Conservation (phyloP, 2,329 filamentous ascomycete genomes). For the Colletotrichum viniferum region DNA sequence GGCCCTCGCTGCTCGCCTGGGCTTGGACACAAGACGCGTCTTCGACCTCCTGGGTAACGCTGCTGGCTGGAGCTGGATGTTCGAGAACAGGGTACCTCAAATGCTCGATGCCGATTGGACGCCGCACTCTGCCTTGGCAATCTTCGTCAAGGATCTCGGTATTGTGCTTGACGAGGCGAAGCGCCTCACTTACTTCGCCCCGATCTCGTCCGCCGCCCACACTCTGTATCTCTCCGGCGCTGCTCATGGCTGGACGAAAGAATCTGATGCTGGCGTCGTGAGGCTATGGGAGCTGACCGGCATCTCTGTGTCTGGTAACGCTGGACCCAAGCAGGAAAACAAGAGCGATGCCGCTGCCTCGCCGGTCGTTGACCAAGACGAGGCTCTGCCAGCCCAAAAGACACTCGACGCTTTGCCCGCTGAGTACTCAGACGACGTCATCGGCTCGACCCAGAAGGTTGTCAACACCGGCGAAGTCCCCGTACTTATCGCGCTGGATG, state of each 20-base stretch:
- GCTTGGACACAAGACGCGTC: constrained; percentile 53
- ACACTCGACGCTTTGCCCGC: constrained; percentile 27
- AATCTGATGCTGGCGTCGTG: constrained; percentile 38
- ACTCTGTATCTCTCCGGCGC: constrained; percentile 36
- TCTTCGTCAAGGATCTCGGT: constrained; percentile 39
- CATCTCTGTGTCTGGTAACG: constrained; percentile 24
- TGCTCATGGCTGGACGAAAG: constrained; percentile 32
- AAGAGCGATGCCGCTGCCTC: neutral
- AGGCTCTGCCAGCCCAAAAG: constrained; percentile 22
- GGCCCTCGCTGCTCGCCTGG: constrained; percentile 57
- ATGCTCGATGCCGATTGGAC: constrained; percentile 40
- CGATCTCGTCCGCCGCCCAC: constrained; percentile 33
- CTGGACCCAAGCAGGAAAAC: neutral
- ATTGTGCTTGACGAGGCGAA: constrained; percentile 35
- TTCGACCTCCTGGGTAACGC: constrained; percentile 49
- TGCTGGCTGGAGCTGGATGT: constrained; percentile 40
- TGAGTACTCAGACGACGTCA: constrained; percentile 25
- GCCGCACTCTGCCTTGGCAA: constrained; percentile 36
- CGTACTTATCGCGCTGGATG: constrained; percentile 48
- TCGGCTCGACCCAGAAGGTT: constrained; percentile 22
- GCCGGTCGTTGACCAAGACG: neutral
- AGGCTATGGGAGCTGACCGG: constrained; percentile 41
- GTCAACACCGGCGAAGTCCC: constrained; percentile 25
- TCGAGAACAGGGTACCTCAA: constrained; percentile 38
- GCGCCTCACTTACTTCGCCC: constrained; percentile 30